Conservation (phyloP, 805 yeast species). For the Saccharomyces mikatae region DNA sequence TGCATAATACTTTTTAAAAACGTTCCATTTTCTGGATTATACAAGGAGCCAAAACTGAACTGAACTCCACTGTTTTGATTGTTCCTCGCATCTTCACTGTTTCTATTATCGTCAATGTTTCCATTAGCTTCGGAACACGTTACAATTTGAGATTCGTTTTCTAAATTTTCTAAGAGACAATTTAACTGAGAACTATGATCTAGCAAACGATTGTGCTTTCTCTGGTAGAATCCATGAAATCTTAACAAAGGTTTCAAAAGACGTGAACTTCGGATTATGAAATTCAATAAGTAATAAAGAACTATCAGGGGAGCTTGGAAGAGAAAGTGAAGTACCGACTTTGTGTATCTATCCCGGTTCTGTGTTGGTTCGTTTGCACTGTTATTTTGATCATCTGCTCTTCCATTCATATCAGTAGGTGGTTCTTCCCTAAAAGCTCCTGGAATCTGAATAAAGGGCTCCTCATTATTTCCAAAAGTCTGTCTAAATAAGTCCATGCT, state of each 20-base stretch:
- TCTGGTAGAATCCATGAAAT: constrained; percentile 18
- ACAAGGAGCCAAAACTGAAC: constrained; percentile 24
- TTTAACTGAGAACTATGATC: constrained; percentile 10
- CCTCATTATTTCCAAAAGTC: background rate
- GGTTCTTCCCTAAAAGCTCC: background rate
- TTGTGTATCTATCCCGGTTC: background rate
- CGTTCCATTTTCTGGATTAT: constrained; percentile 16
- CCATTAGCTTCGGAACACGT: constrained; percentile 2
- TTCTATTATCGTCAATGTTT: constrained; percentile 3
- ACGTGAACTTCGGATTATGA: constrained; percentile 5
- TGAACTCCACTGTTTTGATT: background rate
- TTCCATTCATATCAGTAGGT: background rate
- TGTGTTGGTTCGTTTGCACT: background rate
- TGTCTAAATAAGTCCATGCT: constrained; percentile 2
- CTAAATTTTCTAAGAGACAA: constrained; percentile 12
- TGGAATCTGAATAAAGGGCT: background rate
- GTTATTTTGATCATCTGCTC: background rate
- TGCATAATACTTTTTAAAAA: constrained; percentile 30
- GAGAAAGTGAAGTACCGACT: background rate
- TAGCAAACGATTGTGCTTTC: constrained; percentile 8
- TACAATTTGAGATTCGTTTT: constrained; percentile 7
- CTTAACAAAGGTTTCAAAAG: constrained; percentile 18
- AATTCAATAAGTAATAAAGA: constrained; percentile 12
- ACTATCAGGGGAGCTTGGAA: constrained; percentile 13
- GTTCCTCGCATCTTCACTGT: background rate